Conservation (phyloP, 331 rosid genomes). For the Erythrophleum ivorense region DNA sequence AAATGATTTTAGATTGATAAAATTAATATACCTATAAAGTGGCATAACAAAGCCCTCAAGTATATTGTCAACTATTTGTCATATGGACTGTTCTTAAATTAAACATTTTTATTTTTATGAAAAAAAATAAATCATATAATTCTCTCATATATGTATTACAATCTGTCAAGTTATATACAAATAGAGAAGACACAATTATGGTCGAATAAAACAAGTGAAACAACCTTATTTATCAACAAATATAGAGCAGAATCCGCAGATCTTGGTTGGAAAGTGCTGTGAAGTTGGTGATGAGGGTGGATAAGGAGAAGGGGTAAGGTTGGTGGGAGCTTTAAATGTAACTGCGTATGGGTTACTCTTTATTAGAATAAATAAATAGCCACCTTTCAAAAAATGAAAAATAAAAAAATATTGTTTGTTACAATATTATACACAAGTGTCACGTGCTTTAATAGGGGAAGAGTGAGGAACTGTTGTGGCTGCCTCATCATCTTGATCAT, state of each 20-base stretch:
- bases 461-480: constrained; percentile 30
- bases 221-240: not conserved
- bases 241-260: not conserved
- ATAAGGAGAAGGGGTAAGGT: not conserved
- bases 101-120: no score
- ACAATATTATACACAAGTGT: constrained; percentile 4
- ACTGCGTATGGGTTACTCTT: not conserved
- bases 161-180: not conserved
- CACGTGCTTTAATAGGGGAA: constrained; percentile 47
- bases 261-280: not conserved
- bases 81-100: no score
- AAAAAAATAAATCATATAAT: no score
- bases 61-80: no score
- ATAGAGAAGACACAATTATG: not conserved
- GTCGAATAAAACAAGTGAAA: not conserved
- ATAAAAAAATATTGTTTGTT: not conserved
- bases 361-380: not conserved
- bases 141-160: not conserved
- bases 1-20: no score
- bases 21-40: no score
- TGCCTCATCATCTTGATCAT: constrained; percentile 24
- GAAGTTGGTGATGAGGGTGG: not conserved
- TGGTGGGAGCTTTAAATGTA: not conserved
- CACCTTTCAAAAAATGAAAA: not conserved
- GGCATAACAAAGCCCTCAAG: no score